Base-by-base conservation (phyloP, 148 eudicot genomes). In the Spergularia bocconei region DNA sequence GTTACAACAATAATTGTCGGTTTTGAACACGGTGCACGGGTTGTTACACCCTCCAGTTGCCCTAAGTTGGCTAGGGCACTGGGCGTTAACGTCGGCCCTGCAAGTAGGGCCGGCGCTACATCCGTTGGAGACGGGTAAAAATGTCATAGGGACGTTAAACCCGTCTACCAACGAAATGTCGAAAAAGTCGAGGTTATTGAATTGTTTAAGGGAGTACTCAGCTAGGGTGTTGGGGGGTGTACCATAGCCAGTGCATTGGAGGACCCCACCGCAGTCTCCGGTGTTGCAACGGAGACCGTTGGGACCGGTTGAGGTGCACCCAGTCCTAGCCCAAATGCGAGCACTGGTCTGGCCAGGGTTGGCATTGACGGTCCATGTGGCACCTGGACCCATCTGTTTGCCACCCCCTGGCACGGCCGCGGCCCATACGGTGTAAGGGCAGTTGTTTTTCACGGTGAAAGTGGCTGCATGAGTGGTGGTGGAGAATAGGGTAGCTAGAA, bases 41-140 rank as follows among this genome's bases (percentile, higher is more conserved):
- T 86, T 86, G 54, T 86, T 79, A 47, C 88, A 86, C 17, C 86
- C 88, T 1, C 86, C 86, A 0, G 71, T 62, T 1, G 79, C 76
- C 78, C 41, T 55, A 2, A 83, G 69, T 55, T 69, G 64, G 20
- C 8, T 38, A 4, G 88, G 88, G 38, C 88, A 86, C 63, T 70
- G 72, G 2, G 66, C 83, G 44, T 64, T 81, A 1, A 86, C 58
- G 51, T 79, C 73, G 3, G 78, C 79, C 4, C 39, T 73, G 57
- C 88, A 86, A 23, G 56, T 51, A 7, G 80, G 75, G 6, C 80
- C 80, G 7, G 6, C 52, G 12, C 63, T 17, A 60, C 83, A 76
- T 33, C 76, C 79, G 15, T 51, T 64, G 6, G 80, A 23, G 33
- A 19, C 39, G 0, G 81, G 78, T 19, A 71, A 63, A 20, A 82